Conservation (phyloP, 225 moss, liverwort and hornwort species). For the Climacium dendroides region DNA sequence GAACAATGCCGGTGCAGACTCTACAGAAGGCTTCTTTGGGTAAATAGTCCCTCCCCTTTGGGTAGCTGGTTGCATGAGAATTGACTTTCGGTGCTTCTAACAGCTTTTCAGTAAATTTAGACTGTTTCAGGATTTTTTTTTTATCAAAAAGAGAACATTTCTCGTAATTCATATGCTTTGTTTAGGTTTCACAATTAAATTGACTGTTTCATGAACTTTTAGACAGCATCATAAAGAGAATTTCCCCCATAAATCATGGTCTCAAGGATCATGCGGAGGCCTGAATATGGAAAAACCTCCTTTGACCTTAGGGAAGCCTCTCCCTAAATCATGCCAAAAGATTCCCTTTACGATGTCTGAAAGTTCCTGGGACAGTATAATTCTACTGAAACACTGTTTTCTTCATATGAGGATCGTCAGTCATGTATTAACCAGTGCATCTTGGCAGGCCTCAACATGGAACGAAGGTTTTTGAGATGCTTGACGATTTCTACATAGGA, state of each 20-base stretch:
- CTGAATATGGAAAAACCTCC: neutral
- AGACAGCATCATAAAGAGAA: neutral
- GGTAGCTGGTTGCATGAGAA: neutral
- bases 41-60: neutral
- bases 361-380: neutral
- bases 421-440: neutral
- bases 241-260: neutral
- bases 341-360: neutral
- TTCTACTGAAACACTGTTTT: neutral
- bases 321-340: neutral
- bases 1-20: slow-evolving; percentile 49
- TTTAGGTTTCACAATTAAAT: neutral
- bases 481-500: slow-evolving; percentile 49
- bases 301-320: neutral
- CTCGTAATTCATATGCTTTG: neutral
- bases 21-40: slow-evolving; percentile 45
- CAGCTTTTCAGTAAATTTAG: neutral
- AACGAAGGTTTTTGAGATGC: slow-evolving; percentile 44
- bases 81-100: neutral
- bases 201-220: neutral
- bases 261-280: neutral
- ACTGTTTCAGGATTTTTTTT: neutral
- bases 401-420: neutral
- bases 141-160: neutral
- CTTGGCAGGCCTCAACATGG: slow-evolving; percentile 50